A percentile compares a stretch with the other conserved stretches of the same genome.
Conservation (phyloP, 805 yeast species). For the Starmera quercuum region DNA sequence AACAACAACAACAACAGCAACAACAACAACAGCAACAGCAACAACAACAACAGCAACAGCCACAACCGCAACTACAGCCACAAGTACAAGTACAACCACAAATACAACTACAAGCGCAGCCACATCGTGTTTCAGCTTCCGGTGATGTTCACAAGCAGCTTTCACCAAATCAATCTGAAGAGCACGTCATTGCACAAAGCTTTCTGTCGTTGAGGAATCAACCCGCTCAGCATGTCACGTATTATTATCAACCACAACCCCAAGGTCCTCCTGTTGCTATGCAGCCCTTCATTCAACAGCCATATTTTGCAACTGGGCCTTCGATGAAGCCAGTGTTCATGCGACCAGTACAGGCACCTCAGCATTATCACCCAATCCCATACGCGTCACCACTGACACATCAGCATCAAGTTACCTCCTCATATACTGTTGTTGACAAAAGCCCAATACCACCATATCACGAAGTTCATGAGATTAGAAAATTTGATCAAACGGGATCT, state of each 20-base stretch:
- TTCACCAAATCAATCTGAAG: conserved; percentile 11
- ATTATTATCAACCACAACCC: conserved; percentile 16
- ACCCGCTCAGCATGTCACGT: conserved; percentile 9
- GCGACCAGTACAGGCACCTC: conserved; percentile 3
- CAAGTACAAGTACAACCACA: conserved; percentile 3
- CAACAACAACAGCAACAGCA: conserved; percentile 13
- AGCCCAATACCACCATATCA: too few relatives aligned
- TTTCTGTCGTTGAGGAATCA: conserved; percentile 19
- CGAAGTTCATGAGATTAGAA: too few relatives aligned
- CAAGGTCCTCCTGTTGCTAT: conserved; percentile 12
- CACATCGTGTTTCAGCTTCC: too few relatives aligned
- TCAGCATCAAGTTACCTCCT: conserved; percentile 7
- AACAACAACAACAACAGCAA: conserved; percentile 18
- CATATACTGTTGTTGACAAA: too few relatives aligned
- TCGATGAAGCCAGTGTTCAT: conserved; percentile 1
- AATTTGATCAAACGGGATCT: too few relatives aligned
- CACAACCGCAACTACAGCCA: conserved; percentile 6
- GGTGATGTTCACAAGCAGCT: background rate
- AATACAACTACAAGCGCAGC: conserved; percentile 2
- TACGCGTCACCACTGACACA: conserved; percentile 14
- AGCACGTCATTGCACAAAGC: conserved; percentile 20
- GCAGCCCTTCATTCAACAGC: conserved; percentile 10
- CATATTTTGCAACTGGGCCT: conserved; percentile 1
- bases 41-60: conserved; percentile 7
- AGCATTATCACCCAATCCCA: conserved; percentile 5